Evolutionary conservation across 75 land plant species (phyloP).

Genomic region (Sequoia sempervirens): DNA sequence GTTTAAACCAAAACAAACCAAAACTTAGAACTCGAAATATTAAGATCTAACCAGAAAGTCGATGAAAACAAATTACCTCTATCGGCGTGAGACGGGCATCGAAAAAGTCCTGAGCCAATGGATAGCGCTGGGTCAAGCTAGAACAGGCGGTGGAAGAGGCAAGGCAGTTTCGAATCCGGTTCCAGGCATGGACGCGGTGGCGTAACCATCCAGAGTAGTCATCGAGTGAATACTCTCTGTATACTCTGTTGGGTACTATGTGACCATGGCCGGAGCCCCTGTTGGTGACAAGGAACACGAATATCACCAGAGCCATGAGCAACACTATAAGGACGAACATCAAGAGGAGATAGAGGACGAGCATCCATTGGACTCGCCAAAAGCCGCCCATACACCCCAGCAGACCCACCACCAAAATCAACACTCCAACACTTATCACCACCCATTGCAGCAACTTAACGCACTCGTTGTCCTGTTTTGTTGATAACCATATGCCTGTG

Average conservation of each 20-base stretch:
- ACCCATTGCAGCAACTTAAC: slow-evolving; percentile 50
- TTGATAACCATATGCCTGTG: slow-evolving; percentile 57
- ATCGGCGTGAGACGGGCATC: slow-evolving; percentile 45
- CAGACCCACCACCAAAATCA: slow-evolving; percentile 40
- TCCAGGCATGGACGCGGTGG: slow-evolving; percentile 27
- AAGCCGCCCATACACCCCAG: slow-evolving; percentile 49
- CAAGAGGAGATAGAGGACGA: slow-evolving; percentile 37
- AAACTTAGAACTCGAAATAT: no score
- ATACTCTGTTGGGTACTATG: slow-evolving; percentile 36
- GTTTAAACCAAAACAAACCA: no score
- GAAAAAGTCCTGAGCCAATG: slow-evolving; percentile 46
- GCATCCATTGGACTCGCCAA: slow-evolving; percentile 34
- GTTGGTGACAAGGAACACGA: slow-evolving; percentile 51
- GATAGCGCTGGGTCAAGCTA: slow-evolving; percentile 38
- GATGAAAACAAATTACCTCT: slow-evolving; percentile 30
- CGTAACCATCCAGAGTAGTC: slow-evolving; percentile 72
- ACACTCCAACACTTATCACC: slow-evolving; percentile 42
- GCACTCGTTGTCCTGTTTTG: slow-evolving; percentile 37
- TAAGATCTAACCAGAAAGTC: background rate
- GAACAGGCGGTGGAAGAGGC: slow-evolving; percentile 35
- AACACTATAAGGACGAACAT: slow-evolving; percentile 49
- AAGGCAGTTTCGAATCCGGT: slow-evolving; percentile 50
- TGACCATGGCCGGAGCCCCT: slow-evolving; percentile 25
- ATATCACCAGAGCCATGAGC: slow-evolving; percentile 38
- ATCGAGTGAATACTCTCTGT: slow-evolving; percentile 52